phyloP scores from a whole-genome alignment of 345 rosid species.

The Citrus hindsii region DNA sequence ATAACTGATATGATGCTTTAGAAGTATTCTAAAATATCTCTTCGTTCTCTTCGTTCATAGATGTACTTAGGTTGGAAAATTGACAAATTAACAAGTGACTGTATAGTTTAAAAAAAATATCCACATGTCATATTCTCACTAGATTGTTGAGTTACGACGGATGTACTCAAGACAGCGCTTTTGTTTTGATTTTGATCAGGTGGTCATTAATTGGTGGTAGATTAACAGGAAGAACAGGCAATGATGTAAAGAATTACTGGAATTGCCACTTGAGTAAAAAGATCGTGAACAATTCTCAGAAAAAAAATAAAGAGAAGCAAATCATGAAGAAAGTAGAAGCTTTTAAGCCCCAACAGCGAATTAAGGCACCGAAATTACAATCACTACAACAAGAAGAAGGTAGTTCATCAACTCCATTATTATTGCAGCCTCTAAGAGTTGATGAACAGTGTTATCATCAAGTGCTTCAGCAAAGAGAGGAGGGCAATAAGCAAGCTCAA shows the following conservation, averaged over 20 bases:
- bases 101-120: too few species aligned
- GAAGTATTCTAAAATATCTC: too few species aligned
- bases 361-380: neutral
- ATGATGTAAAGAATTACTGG: conserved; percentile 40
- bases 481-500: neutral
- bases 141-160: too few species aligned
- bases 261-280: conserved; percentile 36
- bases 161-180: too few species aligned
- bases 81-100: too few species aligned
- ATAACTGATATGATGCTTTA: too few species aligned
- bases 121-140: too few species aligned
- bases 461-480: neutral
- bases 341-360: neutral
- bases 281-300: conserved; percentile 1
- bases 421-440: neutral
- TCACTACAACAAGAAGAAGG: neutral
- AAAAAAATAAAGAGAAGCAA: conserved; percentile 10
- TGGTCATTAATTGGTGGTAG: conserved; percentile 36
- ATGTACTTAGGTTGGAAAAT: too few species aligned
- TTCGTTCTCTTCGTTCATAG: too few species aligned
- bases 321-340: neutral
- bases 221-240: conserved; percentile 35
- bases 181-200: conserved; percentile 14
- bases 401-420: neutral
- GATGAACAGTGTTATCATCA: neutral